Conservation (phyloP, 1,284 basidiomycete species). For the Tilletia horrida region DNA sequence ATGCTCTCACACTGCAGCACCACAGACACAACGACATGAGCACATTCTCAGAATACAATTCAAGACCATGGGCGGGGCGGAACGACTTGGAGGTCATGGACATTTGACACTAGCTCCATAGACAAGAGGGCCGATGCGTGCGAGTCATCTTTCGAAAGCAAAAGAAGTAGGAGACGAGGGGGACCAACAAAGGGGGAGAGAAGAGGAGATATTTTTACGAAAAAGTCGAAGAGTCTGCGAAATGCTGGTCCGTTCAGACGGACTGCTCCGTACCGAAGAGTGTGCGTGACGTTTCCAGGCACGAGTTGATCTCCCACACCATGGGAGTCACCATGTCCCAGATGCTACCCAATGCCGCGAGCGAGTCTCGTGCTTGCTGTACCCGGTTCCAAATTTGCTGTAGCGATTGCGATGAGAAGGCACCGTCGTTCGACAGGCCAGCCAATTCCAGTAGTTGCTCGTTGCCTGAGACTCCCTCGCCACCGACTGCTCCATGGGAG, state of each 20-base stretch:
- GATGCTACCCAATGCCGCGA: conserved; percentile 37
- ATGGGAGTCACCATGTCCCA: conserved; percentile 46
- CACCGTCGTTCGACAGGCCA: conserved; percentile 5
- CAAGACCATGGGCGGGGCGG: no score
- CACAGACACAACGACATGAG: no score
- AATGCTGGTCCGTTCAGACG: background rate
- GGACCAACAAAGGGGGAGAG: background rate
- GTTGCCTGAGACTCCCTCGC: conserved; percentile 3
- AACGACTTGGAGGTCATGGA: no score
- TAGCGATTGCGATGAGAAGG: conserved; percentile 21
- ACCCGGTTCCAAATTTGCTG: conserved; percentile 44
- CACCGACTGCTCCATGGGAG: background rate
- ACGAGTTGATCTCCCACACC: conserved; percentile 46
- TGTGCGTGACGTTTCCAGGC: conserved; percentile 34
- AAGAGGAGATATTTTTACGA: background rate
- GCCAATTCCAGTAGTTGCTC: conserved; percentile 13
- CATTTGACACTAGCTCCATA: no score
- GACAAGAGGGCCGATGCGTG: no score
- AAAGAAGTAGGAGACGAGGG: no score
- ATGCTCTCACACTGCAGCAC: no score
- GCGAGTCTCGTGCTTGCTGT: conserved; percentile 38
- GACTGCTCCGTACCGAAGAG: background rate
- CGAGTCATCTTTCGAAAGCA: no score
- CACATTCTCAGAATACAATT: no score
- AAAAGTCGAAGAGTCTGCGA: background rate